Conservation (phyloP, 2,329 filamentous ascomycete genomes). For the Diaporthe ilicicola region DNA sequence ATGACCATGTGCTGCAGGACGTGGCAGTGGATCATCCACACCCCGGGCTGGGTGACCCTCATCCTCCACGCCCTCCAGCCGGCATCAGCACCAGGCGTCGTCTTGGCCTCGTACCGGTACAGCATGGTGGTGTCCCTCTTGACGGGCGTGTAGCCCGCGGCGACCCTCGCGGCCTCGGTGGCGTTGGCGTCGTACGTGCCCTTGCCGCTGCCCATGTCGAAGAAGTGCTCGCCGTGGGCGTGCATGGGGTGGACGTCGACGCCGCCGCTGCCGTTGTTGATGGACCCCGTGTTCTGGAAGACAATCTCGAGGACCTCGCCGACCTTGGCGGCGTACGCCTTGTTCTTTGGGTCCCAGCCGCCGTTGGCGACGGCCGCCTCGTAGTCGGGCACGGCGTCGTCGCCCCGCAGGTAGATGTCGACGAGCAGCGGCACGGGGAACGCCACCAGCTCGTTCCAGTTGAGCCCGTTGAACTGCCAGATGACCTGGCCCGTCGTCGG, state of each 20-base stretch:
- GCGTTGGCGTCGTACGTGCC: slow-evolving; percentile 59
- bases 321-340: slow-evolving; percentile 60
- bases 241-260: slow-evolving; percentile 61
- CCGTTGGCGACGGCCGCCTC: slow-evolving; percentile 55
- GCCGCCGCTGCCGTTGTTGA: slow-evolving; percentile 51
- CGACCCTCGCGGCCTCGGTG: slow-evolving; percentile 54
- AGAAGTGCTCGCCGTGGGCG: slow-evolving; percentile 62
- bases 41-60: slow-evolving; percentile 57
- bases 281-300: slow-evolving; percentile 39
- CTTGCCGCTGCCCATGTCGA: slow-evolving; percentile 61
- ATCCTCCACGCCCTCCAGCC: slow-evolving; percentile 71
- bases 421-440: slow-evolving; percentile 56
- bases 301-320: slow-evolving; percentile 67
- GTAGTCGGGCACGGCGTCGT: slow-evolving; percentile 59
- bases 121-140: slow-evolving; percentile 61
- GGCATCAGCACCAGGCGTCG: slow-evolving; percentile 48
- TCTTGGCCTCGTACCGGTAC: slow-evolving; percentile 59
- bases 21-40: slow-evolving; percentile 72
- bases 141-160: slow-evolving; percentile 46
- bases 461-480: slow-evolving; percentile 52
- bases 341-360: slow-evolving; percentile 62
- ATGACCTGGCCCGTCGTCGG: slow-evolving; percentile 42
- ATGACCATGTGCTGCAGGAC: slow-evolving; percentile 66
- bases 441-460: slow-evolving; percentile 51
- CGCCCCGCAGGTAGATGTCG: slow-evolving; percentile 58